Conservation (phyloP, 441 rosid genomes). For the Populus hybrid region DNA sequence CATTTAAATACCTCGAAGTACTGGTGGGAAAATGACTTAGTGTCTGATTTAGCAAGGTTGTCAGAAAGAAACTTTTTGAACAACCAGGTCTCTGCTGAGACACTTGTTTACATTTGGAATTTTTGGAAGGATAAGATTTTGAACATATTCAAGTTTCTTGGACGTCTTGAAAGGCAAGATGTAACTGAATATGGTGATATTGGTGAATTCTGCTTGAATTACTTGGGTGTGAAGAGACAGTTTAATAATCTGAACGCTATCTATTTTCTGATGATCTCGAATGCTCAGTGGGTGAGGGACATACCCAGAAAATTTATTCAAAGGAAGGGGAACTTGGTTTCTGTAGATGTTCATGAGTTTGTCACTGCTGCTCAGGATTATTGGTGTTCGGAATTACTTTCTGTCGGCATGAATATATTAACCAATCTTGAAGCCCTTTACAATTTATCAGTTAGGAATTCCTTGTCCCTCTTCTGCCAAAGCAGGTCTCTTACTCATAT, state of each 20-base stretch:
- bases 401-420: constrained; percentile 42
- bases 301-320: constrained; percentile 9
- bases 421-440: constrained; percentile 29
- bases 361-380: constrained; percentile 34
- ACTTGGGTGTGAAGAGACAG: constrained; percentile 39
- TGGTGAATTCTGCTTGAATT: constrained; percentile 47
- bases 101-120: not conserved
- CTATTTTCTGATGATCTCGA: constrained; percentile 32
- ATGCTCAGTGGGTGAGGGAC: constrained; percentile 36
- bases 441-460: constrained; percentile 1
- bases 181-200: constrained; percentile 14
- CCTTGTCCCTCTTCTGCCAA: constrained; percentile 26
- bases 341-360: constrained; percentile 29
- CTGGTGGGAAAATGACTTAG: constrained; percentile 30
- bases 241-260: constrained; percentile 8
- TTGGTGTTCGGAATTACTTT: constrained; percentile 38
- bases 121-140: constrained; percentile 38
- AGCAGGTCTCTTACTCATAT: constrained; percentile 24
- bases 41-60: constrained; percentile 20
- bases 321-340: constrained; percentile 15
- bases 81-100: constrained; percentile 3
- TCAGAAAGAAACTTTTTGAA: constrained; percentile 18
- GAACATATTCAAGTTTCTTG: constrained; percentile 29
- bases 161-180: constrained; percentile 12
- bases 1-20: constrained; percentile 18